A percentile compares a stretch with the other conserved stretches of the same genome.
phyloP scores from a whole-genome alignment of 106 monocot genomes.

The Acanthochlamys bracteata region DNA sequence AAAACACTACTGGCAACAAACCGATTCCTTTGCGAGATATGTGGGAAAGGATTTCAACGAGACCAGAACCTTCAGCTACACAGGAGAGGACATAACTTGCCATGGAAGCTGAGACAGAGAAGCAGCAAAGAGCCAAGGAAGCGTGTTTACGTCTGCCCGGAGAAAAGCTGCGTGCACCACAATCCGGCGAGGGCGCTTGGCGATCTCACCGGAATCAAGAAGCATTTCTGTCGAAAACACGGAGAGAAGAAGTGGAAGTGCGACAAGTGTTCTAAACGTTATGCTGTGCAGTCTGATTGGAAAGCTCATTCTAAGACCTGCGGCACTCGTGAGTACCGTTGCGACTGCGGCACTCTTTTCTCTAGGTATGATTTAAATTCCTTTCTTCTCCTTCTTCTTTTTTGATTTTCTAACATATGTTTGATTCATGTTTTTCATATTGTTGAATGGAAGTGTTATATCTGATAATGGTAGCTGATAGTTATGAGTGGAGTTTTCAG shows the following conservation, averaged over 20 bases:
- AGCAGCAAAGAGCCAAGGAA: slow-evolving; percentile 60
- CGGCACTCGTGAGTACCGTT: slow-evolving; percentile 88
- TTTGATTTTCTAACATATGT: not conserved
- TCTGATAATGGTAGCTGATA: no score
- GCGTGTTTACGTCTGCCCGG: slow-evolving; percentile 74
- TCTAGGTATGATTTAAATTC: no score
- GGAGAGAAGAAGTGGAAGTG: slow-evolving; percentile 91
- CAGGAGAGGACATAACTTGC: slow-evolving; percentile 61
- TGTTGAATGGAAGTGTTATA: no score
- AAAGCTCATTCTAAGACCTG: slow-evolving; percentile 94
- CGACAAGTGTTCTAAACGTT: slow-evolving; percentile 65
- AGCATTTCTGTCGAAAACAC: slow-evolving; percentile 75
- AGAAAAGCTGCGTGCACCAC: slow-evolving; percentile 64
- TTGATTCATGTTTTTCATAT: no score
- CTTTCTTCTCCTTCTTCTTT: no score
- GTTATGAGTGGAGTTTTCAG: no score
- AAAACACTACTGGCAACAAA: slow-evolving; percentile 59
- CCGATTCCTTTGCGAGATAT: slow-evolving; percentile 71
- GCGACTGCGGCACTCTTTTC: slow-evolving; percentile 88
- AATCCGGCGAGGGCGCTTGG: slow-evolving; percentile 64
- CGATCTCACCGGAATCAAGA: slow-evolving; percentile 75
- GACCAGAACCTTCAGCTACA: slow-evolving; percentile 81
- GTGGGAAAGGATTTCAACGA: slow-evolving; percentile 71
- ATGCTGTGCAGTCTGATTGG: slow-evolving; percentile 94
- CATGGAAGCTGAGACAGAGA: slow-evolving; percentile 74